phyloP scores from a whole-genome alignment of 768 basidiomycete genomes.

The Cystobasidium onofrii region DNA sequence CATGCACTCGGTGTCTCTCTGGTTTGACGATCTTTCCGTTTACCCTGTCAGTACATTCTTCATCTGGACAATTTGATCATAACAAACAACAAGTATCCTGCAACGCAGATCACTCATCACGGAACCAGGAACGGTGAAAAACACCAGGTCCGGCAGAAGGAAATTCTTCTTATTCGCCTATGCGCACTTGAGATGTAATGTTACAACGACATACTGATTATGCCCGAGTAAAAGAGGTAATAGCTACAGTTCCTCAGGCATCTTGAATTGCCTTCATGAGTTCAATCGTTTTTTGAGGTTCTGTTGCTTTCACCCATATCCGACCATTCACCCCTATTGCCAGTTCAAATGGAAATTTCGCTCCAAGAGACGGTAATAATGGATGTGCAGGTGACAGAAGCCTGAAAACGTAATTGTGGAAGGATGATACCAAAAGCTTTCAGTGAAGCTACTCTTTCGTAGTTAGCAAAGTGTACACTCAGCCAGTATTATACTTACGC shows the following conservation, averaged over 20 bases:
- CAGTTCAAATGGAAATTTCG: slow-evolving; percentile 72
- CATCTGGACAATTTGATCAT: not conserved
- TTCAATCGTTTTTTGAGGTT: slow-evolving; percentile 64
- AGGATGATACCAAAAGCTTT: not conserved
- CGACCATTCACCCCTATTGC: slow-evolving; percentile 87
- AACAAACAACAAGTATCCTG: no score
- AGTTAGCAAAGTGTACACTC: no score
- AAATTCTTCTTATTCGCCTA: not conserved
- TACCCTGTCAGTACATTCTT: not conserved
- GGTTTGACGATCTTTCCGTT: no score
- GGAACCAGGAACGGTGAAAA: not conserved
- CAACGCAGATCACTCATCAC: not conserved
- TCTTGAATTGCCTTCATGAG: slow-evolving; percentile 66
- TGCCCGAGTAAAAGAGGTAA: not conserved
- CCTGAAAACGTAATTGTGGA: slow-evolving; percentile 49
- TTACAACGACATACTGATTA: slow-evolving; percentile 4
- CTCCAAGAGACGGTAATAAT: slow-evolving; percentile 68
- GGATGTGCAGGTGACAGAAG: slow-evolving; percentile 73
- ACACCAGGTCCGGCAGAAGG: not conserved
- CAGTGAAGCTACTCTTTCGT: not conserved
- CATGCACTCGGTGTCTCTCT: no score
- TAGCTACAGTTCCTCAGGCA: not conserved
- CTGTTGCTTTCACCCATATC: slow-evolving; percentile 76
- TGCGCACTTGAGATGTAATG: not conserved
- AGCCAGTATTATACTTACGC: slow-evolving; percentile 58